Evolutionary conservation across 768 basidiomycete species (phyloP), one percentile per base, ranked within the genome.

Genomic region (Clitopilus hobsonii): DNA sequence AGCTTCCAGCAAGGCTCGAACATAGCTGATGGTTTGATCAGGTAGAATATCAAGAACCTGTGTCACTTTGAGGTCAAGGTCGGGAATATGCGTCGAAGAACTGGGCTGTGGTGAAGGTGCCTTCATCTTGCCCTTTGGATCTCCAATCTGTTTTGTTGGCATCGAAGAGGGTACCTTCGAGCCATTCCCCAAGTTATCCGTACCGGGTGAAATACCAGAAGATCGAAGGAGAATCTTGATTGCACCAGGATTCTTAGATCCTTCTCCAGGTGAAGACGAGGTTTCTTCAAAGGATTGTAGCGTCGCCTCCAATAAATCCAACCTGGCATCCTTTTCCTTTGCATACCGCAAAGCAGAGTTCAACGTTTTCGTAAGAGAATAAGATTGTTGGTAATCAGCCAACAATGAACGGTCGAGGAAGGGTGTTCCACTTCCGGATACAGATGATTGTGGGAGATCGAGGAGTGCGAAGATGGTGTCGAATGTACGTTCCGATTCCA

Each of bases 21-120:
- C 71, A 61, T 92, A 89, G 2, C 63, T 62, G 0, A 78, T 72
- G 0, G 79, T 66, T 24, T 81, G 71, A 38, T 89, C 79, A 0
- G 91, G 88, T 29, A 94, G 73, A 57, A 94, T 83, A 58, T 91
- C 91, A 11, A 89, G 75, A 10, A 94, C 83, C 60, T 91, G 86
- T 0, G 80, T 74, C 24, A 89, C 73, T 51, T 85, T 79, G 22
- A 79, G 52, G 53, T 88, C 84, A 18, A 87, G 64, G 58, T 77
- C 76, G 20, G 69, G 67, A 53, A 82, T 75, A 18, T 66, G 59
- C 14, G 49, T 26, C 11, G 41, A 45, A 23, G 41, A 16, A 45
- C 1, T 3, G 14, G 49, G 49, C 26, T 53, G 41, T 25, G 58
- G 59, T 5, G 57, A 52, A 8, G 45, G 27, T 5, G 68, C 62